Evolutionary conservation across 176 grass and related monocot genomes (phyloP), one percentile per base, ranked within the genome.

Genomic region (Zizania latifolia): DNA sequence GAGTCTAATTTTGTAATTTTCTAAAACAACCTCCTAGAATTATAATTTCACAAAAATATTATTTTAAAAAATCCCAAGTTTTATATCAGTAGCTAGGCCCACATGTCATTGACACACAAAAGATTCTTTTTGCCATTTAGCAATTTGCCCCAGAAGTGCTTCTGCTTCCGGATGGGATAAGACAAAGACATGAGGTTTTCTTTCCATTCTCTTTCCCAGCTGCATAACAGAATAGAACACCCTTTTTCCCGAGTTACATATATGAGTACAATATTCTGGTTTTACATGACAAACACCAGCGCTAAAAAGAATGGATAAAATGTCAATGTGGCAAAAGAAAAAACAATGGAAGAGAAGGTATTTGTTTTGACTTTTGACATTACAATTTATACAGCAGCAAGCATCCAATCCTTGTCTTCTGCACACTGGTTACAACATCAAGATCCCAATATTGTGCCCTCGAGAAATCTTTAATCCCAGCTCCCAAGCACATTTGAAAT

Each of bases 331-430:
- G 46, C 23, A 40, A 70, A 16, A 68, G 64, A 17, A 1, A 29
- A 44, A 65, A 17, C 2, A 22, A 22, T n/a, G 8, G 1, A 19
- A 50, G 51, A 27, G 23, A 13, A 38, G 8, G 0, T 0, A 0
- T 0, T 2, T 37, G 46, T 35, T 40, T 36, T 32, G 61, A n/a
- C n/a, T 89, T 75, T 74, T n/a, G 51, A 41, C 54, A 65, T 43
- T 79, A 82, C 83, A 44, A 82, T 90, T 86, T 90, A 79, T 86
- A 90, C 88, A 90, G 48, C 56, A 75, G 34, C 75, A 90, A 82
- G 56, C 62, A 89, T 79, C 79, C 65, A 72, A 81, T 77, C 78
- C 77, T 68, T 68, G 22, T 63, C 19, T 29, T 56, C 40, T 8
- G 77, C 71, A 46, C 40, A 35, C 59, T 53, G 10, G 34, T 58